Base-by-base conservation (phyloP, 306 rosid genomes). In the Rosa rugosa region DNA sequence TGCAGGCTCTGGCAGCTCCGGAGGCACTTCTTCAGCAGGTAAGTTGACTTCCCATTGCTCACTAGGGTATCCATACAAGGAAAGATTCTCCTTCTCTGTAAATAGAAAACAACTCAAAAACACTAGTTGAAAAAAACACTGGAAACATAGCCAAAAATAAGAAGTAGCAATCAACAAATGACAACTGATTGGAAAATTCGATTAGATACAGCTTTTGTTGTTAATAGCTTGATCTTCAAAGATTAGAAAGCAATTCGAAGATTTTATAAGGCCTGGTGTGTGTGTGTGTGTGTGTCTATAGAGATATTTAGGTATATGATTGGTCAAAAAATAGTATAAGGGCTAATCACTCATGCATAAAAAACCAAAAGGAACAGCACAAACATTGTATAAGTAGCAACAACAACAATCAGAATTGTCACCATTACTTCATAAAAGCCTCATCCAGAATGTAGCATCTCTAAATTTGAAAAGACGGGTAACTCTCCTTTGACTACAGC, bases 11-110 rank as follows among this genome's bases (percentile, higher is more conserved):
- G 98, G 98, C 53, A 94, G 87, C 82, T 94, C 98, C 2, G 98
- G 97, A 50, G 98, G 98, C 77, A 94, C 98, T 83, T 94, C 98
- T 84, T 94, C 98, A 70, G 98, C 98, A 70, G 98, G 98, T 80
- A 94, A 89, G 88, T 89, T 94, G 71, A 94, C 98, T 88, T 94
- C 98, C 98, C 98, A 94, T 75, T 82, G 93, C 89, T 89, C 98
- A 84, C 91, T 90, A 64, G 97, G 97, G 79, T 84, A 89, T 41
- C 97, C 96, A 59, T 92, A 94, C 74, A 94, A 81, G 86, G 96
- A 92, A 75, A 94, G 85, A 89, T 94, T 94, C 86, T 94, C 98
- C 88, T 94, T 94, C 79, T 94, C 98, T 94, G 88, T 57, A 90
- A 77, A 49, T 71, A 84, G 41, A 79, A 69, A 80, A 36, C 7